phyloP scores from a whole-genome alignment of 148 eudicot species.

The Suaeda aralocaspica region DNA sequence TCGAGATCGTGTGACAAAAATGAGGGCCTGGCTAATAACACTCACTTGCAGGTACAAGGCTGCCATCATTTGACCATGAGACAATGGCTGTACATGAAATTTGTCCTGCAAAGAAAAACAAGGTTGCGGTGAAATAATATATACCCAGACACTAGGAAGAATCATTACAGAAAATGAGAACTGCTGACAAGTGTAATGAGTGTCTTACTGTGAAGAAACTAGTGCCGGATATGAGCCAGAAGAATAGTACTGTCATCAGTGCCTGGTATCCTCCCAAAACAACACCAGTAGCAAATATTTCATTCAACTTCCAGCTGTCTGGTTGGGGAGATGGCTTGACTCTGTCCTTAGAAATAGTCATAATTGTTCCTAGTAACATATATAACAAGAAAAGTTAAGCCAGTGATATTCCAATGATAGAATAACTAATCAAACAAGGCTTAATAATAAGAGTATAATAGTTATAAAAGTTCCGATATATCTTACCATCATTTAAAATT shows the following conservation, averaged over 20 bases:
- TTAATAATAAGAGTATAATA: neutral
- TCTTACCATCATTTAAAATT: slow-evolving; percentile 58
- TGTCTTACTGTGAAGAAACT: slow-evolving; percentile 43
- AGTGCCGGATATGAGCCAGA: slow-evolving; percentile 51
- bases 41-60: slow-evolving; percentile 71
- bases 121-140: slow-evolving; percentile 9
- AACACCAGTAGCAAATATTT: slow-evolving; percentile 67
- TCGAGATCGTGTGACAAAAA: slow-evolving; percentile 65
- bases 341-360: slow-evolving; percentile 78
- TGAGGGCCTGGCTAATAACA: slow-evolving; percentile 65
- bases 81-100: slow-evolving; percentile 33
- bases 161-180: neutral
- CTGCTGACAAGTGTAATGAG: neutral
- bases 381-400: neutral
- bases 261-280: slow-evolving; percentile 68
- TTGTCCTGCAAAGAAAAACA: slow-evolving; percentile 23
- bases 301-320: slow-evolving; percentile 70
- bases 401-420: neutral
- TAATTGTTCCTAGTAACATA: slow-evolving; percentile 49
- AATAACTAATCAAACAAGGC: neutral
- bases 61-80: slow-evolving; percentile 42
- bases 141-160: slow-evolving; percentile 3
- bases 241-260: slow-evolving; percentile 62
- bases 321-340: slow-evolving; percentile 72
- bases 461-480: neutral